Conservation (phyloP, 805 yeast genomes). For the Pachysolen tannophilus region DNA sequence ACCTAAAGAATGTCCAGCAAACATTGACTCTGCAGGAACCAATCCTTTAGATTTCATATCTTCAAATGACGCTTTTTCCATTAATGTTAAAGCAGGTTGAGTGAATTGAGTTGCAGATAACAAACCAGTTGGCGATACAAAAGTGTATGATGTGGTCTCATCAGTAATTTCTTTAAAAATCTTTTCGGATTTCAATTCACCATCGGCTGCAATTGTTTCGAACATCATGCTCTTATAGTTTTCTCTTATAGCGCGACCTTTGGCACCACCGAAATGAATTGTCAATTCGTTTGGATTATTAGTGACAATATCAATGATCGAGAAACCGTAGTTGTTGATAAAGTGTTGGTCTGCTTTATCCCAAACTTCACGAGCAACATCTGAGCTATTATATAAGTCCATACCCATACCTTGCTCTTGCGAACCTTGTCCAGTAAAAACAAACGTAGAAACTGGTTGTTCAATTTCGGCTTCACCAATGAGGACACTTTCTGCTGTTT, state of each 20-base stretch:
- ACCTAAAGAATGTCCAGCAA: constrained; percentile 99
- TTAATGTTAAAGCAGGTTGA: constrained; percentile 96
- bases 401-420: constrained; percentile 99
- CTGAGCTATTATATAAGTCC: constrained; percentile 89
- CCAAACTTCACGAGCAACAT: constrained; percentile 94
- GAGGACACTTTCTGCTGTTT: constrained; percentile 70
- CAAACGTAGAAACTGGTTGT: constrained; percentile 94
- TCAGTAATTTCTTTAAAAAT: constrained; percentile 89
- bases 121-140: constrained; percentile 89
- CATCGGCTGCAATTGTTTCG: constrained; percentile 84
- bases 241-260: constrained; percentile 90
- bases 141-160: constrained; percentile 76
- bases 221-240: constrained; percentile 97
- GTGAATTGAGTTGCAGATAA: constrained; percentile 98
- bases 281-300: constrained; percentile 95
- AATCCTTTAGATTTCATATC: constrained; percentile 95
- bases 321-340: constrained; percentile 91
- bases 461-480: constrained; percentile 98
- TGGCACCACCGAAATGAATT: constrained; percentile 95
- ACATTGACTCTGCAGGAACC: constrained; percentile 86
- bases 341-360: constrained; percentile 95
- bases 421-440: constrained; percentile 99
- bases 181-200: constrained; percentile 80
- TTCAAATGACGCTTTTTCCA: constrained; percentile 99
- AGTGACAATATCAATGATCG: constrained; percentile 89